phyloP scores from a whole-genome alignment of 148 eudicot species.

The Selenicereus undatus region DNA sequence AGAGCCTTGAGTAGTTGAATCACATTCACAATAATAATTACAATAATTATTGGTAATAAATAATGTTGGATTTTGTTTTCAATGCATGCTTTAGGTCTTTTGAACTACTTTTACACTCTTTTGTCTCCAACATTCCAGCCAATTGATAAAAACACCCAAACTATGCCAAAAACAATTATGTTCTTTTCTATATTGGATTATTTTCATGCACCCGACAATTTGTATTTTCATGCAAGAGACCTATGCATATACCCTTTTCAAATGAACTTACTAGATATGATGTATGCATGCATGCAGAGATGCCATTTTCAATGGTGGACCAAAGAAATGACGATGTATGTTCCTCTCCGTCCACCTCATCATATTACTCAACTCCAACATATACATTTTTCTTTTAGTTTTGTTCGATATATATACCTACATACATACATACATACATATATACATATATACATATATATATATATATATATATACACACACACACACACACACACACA shows the following conservation, averaged over 20 bases:
- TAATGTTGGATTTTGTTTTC: background rate
- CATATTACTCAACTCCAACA: too few species aligned
- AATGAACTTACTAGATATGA: background rate
- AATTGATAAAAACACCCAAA: constrained; percentile 27
- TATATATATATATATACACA: too few species aligned
- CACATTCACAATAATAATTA: background rate
- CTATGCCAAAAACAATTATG: constrained; percentile 23
- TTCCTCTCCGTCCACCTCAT: background rate
- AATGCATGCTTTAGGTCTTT: constrained; percentile 23
- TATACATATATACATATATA: too few species aligned
- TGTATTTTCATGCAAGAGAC: too few species aligned
- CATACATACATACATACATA: too few species aligned
- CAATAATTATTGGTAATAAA: background rate
- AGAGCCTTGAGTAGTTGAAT: background rate
- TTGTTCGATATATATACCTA: too few species aligned
- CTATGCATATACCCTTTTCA: background rate
- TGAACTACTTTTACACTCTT: constrained; percentile 25
- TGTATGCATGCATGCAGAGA: constrained; percentile 17
- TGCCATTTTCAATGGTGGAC: constrained; percentile 32
- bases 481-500: too few species aligned
- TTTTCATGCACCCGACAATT: background rate
- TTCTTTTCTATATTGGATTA: constrained; percentile 26
- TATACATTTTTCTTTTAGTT: too few species aligned
- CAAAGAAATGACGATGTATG: background rate
- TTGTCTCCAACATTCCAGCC: constrained; percentile 25